Base-by-base conservation (phyloP, 2,329 filamentous ascomycete species). In the Neofusicoccum ribis region DNA sequence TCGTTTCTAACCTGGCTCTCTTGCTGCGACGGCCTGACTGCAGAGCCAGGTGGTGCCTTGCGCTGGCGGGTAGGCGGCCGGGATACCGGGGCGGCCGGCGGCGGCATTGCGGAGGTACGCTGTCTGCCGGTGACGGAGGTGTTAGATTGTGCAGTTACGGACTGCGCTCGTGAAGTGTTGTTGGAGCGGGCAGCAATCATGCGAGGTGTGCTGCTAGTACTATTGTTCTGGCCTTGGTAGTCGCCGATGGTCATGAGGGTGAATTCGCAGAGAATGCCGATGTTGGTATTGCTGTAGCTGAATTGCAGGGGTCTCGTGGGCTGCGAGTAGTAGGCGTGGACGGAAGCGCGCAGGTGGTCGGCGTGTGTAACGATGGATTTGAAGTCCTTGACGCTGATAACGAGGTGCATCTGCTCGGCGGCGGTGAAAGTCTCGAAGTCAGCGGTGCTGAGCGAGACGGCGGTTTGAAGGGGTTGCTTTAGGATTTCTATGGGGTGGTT, bases 381-480 rank as follows among this genome's bases (percentile, higher is more conserved):
- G 75, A 93, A 93, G 76, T 94, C 91, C 72, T 92, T 93, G 72
- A 94, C 90, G 70, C 88, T 91, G 72, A 93, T 90, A 66, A 92
- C 86, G 71, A 93, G 91, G 72, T 93, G 91, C 65, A 93, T 83
- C 59, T 89, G 88, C 66, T 91, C 87, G 72, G 92, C 88, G 36
- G 92, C 88, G 23, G 86, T 82, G 67, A 93, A 91, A 60, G 89
- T 85, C 65, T 91, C 88, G 71, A 94, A 94, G 70, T 93, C 91
- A 65, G 90, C 86, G 36, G 86, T 88, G 72, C 92, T 90, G 14
- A 93, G 85, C 0, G 90, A 86, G 67, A 94, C 91, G 36, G 90
- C 91, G 9, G 91, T 94, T 70, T 92, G 90, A 1, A 94, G 82
- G 5, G 91, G 91, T 72, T 93, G 91, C 74, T 92, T 93, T 50